Conservation (phyloP, 306 rosid species). For the Lupinus albus region DNA sequence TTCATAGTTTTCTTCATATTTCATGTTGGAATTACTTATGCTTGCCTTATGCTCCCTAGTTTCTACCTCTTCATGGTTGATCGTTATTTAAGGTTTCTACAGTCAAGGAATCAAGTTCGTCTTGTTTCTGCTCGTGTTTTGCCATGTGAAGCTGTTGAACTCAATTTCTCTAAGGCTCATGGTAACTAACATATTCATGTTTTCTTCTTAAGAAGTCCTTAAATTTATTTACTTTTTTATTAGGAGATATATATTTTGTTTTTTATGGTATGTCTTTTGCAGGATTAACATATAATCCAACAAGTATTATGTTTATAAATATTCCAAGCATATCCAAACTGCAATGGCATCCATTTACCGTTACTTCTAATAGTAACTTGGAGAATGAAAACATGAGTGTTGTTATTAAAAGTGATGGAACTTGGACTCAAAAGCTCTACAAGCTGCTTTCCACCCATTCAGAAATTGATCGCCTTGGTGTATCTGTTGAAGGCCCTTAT, state of each 20-base stretch:
- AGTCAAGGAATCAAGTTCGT: conserved; percentile 46
- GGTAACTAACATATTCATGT: conserved; percentile 35
- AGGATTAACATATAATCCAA: conserved; percentile 66
- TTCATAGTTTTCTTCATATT: conserved; percentile 68
- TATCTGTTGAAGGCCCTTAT: conserved; percentile 78
- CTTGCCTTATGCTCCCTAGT: conserved; percentile 63
- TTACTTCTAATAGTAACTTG: conserved; percentile 63
- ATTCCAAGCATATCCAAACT: conserved; percentile 69
- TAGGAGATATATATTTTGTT: not conserved
- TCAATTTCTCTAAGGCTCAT: conserved; percentile 61
- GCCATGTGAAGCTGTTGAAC: conserved; percentile 62
- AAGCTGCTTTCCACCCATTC: conserved; percentile 55
- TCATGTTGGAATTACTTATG: conserved; percentile 57
- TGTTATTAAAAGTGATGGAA: conserved; percentile 64
- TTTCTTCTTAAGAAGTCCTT: not conserved
- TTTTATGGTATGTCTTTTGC: not conserved
- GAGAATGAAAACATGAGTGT: conserved; percentile 61
- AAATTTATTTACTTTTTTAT: not conserved
- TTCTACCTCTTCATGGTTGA: conserved; percentile 74
- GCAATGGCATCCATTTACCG: conserved; percentile 84
- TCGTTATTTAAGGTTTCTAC: conserved; percentile 64
- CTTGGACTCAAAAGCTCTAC: conserved; percentile 66
- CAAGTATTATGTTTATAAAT: conserved; percentile 64
- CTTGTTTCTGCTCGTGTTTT: conserved; percentile 56
- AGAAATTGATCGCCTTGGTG: conserved; percentile 47